These are phyloP conservation scores for Adansonia madagascariensis DNA, from an alignment of 441 rosid species.

Conservation along the genomic window DNA sequence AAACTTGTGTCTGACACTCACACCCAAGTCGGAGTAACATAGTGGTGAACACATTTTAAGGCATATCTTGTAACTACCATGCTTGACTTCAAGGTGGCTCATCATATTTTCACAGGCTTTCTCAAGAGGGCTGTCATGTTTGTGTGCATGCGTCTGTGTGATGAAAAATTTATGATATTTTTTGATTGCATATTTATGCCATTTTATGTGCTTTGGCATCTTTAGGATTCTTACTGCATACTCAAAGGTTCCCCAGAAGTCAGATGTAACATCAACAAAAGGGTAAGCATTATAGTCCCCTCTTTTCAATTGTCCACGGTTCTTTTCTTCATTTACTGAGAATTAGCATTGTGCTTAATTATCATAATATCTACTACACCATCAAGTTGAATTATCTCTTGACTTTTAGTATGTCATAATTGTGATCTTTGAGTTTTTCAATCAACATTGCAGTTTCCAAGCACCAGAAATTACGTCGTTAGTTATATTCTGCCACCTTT, in stretches of 20 bases:
- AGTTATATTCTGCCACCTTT: neutral
- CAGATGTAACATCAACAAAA: slow-evolving; percentile 58
- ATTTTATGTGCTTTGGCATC: slow-evolving; percentile 26
- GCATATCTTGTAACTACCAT: no score
- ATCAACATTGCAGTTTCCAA: no score
- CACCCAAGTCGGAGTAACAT: no score
- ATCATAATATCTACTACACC: no score
- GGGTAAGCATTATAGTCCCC: slow-evolving; percentile 43
- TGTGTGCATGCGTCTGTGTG: no score
- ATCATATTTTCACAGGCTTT: neutral
- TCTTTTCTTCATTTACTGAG: neutral
- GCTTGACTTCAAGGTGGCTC: neutral
- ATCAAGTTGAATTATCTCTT: no score
- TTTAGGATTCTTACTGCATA: slow-evolving; percentile 81
- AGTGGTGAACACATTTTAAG: no score
- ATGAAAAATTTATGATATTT: no score
- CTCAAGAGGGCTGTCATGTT: neutral
- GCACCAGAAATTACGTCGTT: neutral
- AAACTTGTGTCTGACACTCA: no score
- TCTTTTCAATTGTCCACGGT: neutral
- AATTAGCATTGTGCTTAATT: no score
- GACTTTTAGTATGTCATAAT: no score
- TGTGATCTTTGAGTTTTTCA: no score
- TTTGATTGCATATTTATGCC: neutral
- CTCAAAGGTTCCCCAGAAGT: slow-evolving; percentile 77